phyloP scores from a whole-genome alignment of 441 rosid genomes.

The Iberis amara region DNA sequence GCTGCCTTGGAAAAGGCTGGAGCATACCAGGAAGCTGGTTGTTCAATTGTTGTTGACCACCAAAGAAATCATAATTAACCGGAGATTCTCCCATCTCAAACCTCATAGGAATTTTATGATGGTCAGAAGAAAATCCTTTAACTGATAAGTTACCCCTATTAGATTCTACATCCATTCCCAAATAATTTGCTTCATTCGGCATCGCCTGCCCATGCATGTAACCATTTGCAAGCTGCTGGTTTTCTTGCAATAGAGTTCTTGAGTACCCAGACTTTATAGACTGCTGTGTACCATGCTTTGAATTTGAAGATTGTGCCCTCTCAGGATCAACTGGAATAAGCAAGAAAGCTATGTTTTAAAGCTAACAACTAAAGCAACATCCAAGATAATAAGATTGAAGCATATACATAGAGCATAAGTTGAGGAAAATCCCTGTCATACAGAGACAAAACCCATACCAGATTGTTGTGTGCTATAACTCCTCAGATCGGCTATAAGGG shows the following conservation, averaged over 20 bases:
- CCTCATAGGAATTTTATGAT: slow-evolving; percentile 44
- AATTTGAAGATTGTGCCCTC: slow-evolving; percentile 39
- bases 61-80: slow-evolving; percentile 60
- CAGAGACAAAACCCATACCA: slow-evolving; percentile 41
- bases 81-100: slow-evolving; percentile 63
- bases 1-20: slow-evolving; percentile 63
- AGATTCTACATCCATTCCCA: slow-evolving; percentile 51
- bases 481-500: slow-evolving; percentile 45
- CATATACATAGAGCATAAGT: neutral
- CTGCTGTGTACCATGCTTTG: slow-evolving; percentile 50
- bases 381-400: slow-evolving; percentile 3
- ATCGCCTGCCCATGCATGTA: slow-evolving; percentile 48
- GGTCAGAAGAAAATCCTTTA: slow-evolving; percentile 52
- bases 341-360: slow-evolving; percentile 7
- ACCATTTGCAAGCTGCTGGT: slow-evolving; percentile 52
- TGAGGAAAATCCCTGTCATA: too few species aligned
- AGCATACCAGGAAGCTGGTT: slow-evolving; percentile 54
- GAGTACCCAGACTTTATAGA: slow-evolving; percentile 48
- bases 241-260: slow-evolving; percentile 41
- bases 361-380: slow-evolving; percentile 7
- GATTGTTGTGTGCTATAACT: slow-evolving; percentile 45
- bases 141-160: slow-evolving; percentile 45
- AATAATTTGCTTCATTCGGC: slow-evolving; percentile 51
- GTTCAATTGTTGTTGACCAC: slow-evolving; percentile 57
- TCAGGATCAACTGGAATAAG: slow-evolving; percentile 49